phyloP scores from a whole-genome alignment of 176 grass and related monocot genomes.

The Tillandsia leiboldiana region DNA sequence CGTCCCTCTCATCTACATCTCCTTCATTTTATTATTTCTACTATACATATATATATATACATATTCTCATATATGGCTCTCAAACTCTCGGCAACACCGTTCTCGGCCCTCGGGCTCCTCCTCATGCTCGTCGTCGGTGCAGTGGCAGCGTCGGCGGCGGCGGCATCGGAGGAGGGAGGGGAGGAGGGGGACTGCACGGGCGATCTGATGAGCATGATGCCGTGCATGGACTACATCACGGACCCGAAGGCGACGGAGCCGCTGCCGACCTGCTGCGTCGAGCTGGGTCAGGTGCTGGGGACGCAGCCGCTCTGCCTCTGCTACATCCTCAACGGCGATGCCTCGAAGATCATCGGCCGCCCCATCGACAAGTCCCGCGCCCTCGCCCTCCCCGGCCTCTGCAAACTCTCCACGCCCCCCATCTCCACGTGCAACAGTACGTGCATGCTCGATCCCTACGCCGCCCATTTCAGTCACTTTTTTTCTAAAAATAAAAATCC shows the following conservation, averaged over 20 bases:
- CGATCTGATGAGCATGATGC: constrained; percentile 2
- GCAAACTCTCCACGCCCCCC: neutral
- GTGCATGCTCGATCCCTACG: neutral
- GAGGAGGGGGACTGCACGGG: neutral
- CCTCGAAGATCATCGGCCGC: constrained; percentile 11
- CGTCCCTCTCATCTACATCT: neutral
- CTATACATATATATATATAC: neutral
- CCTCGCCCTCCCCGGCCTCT: neutral
- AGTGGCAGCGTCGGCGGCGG: neutral
- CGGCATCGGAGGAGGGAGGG: too few species aligned
- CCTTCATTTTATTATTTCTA: neutral
- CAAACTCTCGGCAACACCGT: neutral
- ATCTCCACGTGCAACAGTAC: neutral
- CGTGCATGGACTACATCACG: constrained; percentile 32
- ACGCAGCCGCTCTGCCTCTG: constrained; percentile 29
- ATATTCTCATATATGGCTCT: neutral
- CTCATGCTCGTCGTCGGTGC: neutral
- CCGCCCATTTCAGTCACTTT: too few species aligned
- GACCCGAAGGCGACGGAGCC: constrained; percentile 15
- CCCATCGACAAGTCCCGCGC: constrained; percentile 5
- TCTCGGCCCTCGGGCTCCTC: neutral
- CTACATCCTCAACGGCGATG: constrained; percentile 27
- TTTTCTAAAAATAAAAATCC: too few species aligned
- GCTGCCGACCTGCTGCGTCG: constrained; percentile 16
- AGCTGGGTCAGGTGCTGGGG: constrained; percentile 14